Conservation (phyloP, 176 grass and related monocot genomes). For the Carex littledalei region DNA sequence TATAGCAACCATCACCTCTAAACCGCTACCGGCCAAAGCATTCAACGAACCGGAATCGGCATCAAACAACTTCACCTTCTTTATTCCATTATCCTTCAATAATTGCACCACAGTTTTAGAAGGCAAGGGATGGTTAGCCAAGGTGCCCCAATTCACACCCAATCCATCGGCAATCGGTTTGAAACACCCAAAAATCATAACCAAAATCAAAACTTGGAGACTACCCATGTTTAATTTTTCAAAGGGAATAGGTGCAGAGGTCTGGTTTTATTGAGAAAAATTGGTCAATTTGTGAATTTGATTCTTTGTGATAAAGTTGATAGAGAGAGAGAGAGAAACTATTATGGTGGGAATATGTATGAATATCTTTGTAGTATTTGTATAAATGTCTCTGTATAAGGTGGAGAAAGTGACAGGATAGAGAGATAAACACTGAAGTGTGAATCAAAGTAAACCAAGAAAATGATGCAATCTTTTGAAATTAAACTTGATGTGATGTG, state of each 20-base stretch:
- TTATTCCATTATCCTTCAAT: slow-evolving; percentile 38
- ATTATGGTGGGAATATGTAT: slow-evolving; percentile 2
- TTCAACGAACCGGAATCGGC: slow-evolving; percentile 27
- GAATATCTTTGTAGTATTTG: not conserved
- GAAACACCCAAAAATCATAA: not conserved
- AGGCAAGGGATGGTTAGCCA: slow-evolving; percentile 38
- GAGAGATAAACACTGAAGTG: slow-evolving; percentile 18
- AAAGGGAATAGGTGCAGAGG: not conserved
- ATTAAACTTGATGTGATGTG: slow-evolving; percentile 23
- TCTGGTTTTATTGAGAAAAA: not conserved
- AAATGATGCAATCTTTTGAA: slow-evolving; percentile 3
- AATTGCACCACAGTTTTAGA: slow-evolving; percentile 35
- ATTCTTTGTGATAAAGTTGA: slow-evolving; percentile 12
- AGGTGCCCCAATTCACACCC: slow-evolving; percentile 47
- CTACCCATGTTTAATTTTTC: not conserved
- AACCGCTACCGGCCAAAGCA: slow-evolving; percentile 23
- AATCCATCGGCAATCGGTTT: slow-evolving; percentile 25
- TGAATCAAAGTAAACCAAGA: slow-evolving; percentile 12
- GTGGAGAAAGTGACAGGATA: slow-evolving; percentile 16
- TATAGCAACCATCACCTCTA: slow-evolving; percentile 50
- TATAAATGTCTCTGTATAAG: not conserved
- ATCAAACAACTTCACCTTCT: slow-evolving; percentile 47
- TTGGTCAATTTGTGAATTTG: not conserved
- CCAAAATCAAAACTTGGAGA: not conserved
- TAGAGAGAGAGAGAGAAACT: not conserved